Base-by-base conservation (phyloP, 225 moss, liverwort and hornwort genomes). In the Sphagnum contortum region DNA sequence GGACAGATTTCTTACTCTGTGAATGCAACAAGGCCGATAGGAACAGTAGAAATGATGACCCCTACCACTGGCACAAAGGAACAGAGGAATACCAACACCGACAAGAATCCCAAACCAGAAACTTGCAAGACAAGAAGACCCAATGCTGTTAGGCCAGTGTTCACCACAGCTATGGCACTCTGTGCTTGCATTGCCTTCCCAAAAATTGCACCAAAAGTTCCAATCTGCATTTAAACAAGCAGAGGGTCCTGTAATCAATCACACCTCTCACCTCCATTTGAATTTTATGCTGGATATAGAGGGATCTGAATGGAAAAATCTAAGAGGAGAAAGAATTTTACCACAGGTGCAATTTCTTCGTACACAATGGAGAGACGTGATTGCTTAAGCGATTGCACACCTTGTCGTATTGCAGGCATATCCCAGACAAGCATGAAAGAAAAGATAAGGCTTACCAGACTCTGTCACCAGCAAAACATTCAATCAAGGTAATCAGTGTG, bases 361-460 rank as follows among this genome's bases (percentile, higher is more conserved):
- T 84, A 84, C 44, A 84, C 74, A 14, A 75, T 63, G 5, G 84
- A 67, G 4, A 84, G 67, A 12, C 84, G 84, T 9, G 84, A 84
- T 61, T 80, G 77, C 64, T 77, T 84, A 64, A 84, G 65, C 3
- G 84, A 84, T 59, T 80, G 80, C 4, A 84, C 71, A 47, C 80
- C 80, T 9, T 60, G 13, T 50, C 71, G 62, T 8, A 84, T 80
- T 54, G 80, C 80, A 60, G 84, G 84, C 84, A 84, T 84, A 55
- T 84, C 84, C 84, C 84, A 84, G 5, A 84, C 84, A 57, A 84
- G 80, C 84, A 84, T 84, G 64, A 80, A 84, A 8, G 84, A 84
- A 68, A 84, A 84, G 58, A 80, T 80, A 52, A 84, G 53, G 68
- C 84, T 84, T 48, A 84, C 80, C 69, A 80, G 64, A 68, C 84